Percentiles rank a stretch among this genome's conserved stretches.
These are phyloP conservation scores for Aureobasidium musti DNA, from an alignment of 2,329 filamentous ascomycete genomes.

Conservation along the genomic window DNA sequence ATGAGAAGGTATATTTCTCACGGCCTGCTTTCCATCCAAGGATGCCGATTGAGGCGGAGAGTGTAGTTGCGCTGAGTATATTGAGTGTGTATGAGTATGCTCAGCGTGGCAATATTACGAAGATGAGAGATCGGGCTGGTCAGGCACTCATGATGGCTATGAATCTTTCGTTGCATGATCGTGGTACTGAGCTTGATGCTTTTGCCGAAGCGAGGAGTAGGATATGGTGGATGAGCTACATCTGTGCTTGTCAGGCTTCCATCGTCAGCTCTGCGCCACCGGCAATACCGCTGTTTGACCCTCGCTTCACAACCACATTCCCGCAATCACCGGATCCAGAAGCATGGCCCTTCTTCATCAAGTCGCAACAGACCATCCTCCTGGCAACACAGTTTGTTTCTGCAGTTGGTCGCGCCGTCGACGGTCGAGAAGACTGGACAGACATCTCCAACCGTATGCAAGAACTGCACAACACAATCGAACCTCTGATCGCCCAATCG, in stretches of 20 bases:
- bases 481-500: conserved; percentile 27
- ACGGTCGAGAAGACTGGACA: conserved; percentile 12
- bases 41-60: conserved; percentile 52
- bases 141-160: conserved; percentile 53
- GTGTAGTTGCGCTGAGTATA: conserved; percentile 52
- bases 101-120: conserved; percentile 56
- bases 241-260: conserved; percentile 54
- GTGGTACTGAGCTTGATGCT: conserved; percentile 44
- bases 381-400: conserved; percentile 25
- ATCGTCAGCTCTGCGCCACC: conserved; percentile 55
- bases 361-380: conserved; percentile 25
- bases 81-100: conserved; percentile 58
- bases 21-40: conserved; percentile 50
- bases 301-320: conserved; percentile 49
- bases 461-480: conserved; percentile 14
- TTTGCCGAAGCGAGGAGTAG: conserved; percentile 52
- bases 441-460: conserved; percentile 1
- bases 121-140: conserved; percentile 54
- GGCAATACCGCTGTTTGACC: conserved; percentile 48
- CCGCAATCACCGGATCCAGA: conserved; percentile 20
- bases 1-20: conserved; percentile 40
- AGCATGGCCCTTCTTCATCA: conserved; percentile 27
- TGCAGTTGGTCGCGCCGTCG: conserved; percentile 1
- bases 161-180: conserved; percentile 48
- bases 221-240: conserved; percentile 59